phyloP scores from a whole-genome alignment of 2,329 filamentous ascomycete genomes.

The Fusarium sp. region DNA sequence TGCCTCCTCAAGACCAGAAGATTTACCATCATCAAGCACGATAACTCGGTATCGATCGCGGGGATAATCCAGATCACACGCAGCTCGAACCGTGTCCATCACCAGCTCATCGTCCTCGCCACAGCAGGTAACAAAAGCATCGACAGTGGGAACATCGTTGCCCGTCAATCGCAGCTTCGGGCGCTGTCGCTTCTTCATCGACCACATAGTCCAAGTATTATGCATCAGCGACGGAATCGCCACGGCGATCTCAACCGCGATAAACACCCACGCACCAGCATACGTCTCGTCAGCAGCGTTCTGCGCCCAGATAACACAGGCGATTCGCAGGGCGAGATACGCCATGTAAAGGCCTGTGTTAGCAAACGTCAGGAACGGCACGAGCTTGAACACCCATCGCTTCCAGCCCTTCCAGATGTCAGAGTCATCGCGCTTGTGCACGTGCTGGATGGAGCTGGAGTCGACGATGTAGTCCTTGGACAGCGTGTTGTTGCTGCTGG shows the following conservation, averaged over 20 bases:
- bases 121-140: conserved; percentile 71
- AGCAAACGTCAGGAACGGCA: conserved; percentile 58
- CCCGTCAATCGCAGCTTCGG: conserved; percentile 68
- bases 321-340: conserved; percentile 67
- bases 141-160: conserved; percentile 66
- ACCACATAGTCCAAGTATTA: conserved; percentile 71
- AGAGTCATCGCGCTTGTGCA: conserved; percentile 60
- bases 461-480: conserved; percentile 51
- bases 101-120: conserved; percentile 70
- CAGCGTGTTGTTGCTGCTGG: conserved; percentile 46
- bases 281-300: conserved; percentile 57
- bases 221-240: conserved; percentile 70
- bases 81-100: conserved; percentile 69
- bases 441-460: conserved; percentile 54
- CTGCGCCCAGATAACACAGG: conserved; percentile 68
- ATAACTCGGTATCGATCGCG: conserved; percentile 66
- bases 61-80: conserved; percentile 70
- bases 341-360: conserved; percentile 60
- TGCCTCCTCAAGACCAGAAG: conserved; percentile 58
- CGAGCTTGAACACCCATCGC: conserved; percentile 56
- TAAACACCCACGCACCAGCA: conserved; percentile 70
- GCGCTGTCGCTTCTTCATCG: conserved; percentile 67
- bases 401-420: conserved; percentile 64
- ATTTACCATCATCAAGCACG: conserved; percentile 69
- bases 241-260: conserved; percentile 67